Base-by-base conservation (phyloP, 1,284 basidiomycete genomes). In the Cryptococcus hybrid region DNA sequence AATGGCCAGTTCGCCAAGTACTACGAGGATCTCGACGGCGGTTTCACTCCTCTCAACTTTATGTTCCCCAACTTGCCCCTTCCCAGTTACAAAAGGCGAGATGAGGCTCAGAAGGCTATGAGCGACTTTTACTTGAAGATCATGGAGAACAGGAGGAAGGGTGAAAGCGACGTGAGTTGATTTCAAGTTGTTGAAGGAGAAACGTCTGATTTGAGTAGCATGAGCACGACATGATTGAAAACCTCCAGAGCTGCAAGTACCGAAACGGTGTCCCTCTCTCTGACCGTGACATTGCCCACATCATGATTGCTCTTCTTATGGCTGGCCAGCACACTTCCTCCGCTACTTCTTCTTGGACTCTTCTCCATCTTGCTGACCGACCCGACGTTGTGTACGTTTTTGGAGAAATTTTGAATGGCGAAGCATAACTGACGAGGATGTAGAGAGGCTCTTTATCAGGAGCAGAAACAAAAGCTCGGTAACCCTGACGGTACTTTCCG, bases 271-370 rank as follows among this genome's bases (percentile, higher is more conserved):
- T 84, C 44, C 74, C 82, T 1, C 83, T 99, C 38, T 84, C 83
- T 51, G 92, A 98, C 71, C 87, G 90, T 64, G 93, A 98, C 77
- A 89, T 99, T 62, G 92, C 96, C 0, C 95, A 98, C 73, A 94
- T 98, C 73, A 88, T 99, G 88, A 94, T 93, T 66, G 91, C 92
- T 18, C 83, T 94, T 48, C 85, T 95, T 62, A 94, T 95, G 92
- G 95, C 95, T 43, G 96, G 96, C 34, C 96, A 99, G 79, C 96
- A 99, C 80, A 99, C 96, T 0, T 91, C 88, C 66, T 94, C 92
- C 15, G 89, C 95, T 0, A 90, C 92, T 8, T 86, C 86, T 30
- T 87, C 91, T 4, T 99, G 96, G 96, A 78, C 88, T n/a, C 81
- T 99, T 43, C 84, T 98, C 50, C 91, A 96, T 68, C 78, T 99